Evolutionary conservation across 495 filamentous ascomycete genomes (phyloP), one percentile per base, ranked within the genome.

Genomic region (Tuber borchii): DNA sequence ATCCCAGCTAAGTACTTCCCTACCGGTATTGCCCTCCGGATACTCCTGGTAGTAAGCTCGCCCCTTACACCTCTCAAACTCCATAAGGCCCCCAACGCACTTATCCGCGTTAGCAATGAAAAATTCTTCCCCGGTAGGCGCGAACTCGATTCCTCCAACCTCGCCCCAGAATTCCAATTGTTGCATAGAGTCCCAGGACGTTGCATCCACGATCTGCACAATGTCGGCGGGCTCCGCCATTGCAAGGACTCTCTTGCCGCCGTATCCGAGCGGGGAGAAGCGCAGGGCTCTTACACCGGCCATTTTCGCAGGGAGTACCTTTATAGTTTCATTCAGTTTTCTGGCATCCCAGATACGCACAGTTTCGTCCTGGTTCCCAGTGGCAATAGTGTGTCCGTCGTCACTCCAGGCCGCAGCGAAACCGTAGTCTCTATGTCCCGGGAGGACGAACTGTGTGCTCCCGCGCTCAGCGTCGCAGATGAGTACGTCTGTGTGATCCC

Each of bases 321-420:
- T 86, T 9, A 97, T 84, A 1, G 75, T 77, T 10, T 83, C 82
- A 34, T 74, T 72, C 42, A 89, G 87, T 19, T 83, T 84, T 37
- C 95, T 89, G 5, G 92, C 91, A 82, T 98, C 95, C 89, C 90
- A 97, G 78, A 98, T 91, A 73, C 91, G 90, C 78, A 95, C 88
- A 22, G 88, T 89, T 83, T 88, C 91, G 86, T 98, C 95, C 83
- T 98, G 94, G 77, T 93, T 95, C 70, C 91, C 93, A 6, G 95
- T 97, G 17, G 95, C 95, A 73, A 97, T 90, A 70, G 92, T 92
- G 83, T 90, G 90, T 74, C 94, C 94, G 84, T 97, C 92, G 34
- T 92, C 91, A 8, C 93, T 90, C 95, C 95, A 98, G 78, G 91
- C 94, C 79, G 92, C 95, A 4, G 94, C 93, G 77, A 97, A 97